Base-by-base conservation (phyloP, 495 filamentous ascomycete species). In the Neurospora sp. region DNA sequence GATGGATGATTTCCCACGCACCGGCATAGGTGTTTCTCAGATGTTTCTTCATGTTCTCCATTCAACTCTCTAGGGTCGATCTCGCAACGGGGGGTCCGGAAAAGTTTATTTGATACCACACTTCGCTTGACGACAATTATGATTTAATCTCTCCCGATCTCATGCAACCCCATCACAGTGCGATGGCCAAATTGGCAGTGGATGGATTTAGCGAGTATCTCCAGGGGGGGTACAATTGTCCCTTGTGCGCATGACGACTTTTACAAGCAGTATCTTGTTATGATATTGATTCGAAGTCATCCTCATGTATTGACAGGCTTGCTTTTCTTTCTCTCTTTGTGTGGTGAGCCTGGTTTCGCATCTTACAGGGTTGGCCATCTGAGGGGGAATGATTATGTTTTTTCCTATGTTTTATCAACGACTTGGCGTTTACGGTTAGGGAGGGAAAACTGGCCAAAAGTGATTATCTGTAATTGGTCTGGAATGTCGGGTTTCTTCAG, bases 61-160 rank as follows among this genome's bases (percentile, higher is more conserved):
- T 75, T 77, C 75, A 76, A 78, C 78, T 80, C 80, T 75, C 75
- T 77, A 76, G 74, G 75, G 75, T 82, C 76, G 71, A 75, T 81
- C 76, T 79, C 73, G 76, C 75, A 76, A 74, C 74, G 53, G 81
- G 68, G 77, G 81, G 75, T 76, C 78, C 78, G 84, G 82, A 85
- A 85, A 85, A 84, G 83, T 84, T 61, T 61, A 61, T 85, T 84
- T 84, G 83, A 82, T 80, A 78, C 80, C 82, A 79, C 53, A 77
- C 76, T 80, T 79, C 71, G 73, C 22, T 73, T 77, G 77, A 75
- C 79, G 78, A 74, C 79, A 76, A 79, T 61, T 80, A 81, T 79
- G 78, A 82, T 83, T 75, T 78, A 79, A 81, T 77, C 77, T 73
- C 74, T 76, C 70, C 70, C 41, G 41, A 73, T 77, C 76, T 70